Conservation (phyloP, 352 stramenopile genomes). For the Globisporangium nodosum region DNA sequence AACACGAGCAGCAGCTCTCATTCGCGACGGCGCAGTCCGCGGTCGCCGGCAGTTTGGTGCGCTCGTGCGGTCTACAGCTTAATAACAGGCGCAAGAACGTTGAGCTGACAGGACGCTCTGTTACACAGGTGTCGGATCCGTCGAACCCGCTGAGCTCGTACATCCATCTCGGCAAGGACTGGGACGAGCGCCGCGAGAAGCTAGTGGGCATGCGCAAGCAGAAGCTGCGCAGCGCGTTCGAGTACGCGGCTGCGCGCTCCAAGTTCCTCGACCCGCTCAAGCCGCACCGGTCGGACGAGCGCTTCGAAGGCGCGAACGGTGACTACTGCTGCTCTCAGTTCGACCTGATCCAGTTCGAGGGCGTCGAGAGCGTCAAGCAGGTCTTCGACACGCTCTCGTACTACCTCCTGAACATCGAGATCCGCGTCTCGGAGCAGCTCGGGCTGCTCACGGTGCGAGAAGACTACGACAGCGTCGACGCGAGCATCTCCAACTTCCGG, state of each 20-base stretch:
- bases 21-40: constrained; percentile 26
- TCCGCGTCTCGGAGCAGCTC: constrained; percentile 32
- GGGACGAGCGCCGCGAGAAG: constrained; percentile 3
- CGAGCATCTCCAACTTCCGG: constrained; percentile 21
- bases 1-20: constrained; percentile 24
- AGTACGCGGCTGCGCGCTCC: neutral
- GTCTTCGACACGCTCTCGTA: constrained; percentile 28
- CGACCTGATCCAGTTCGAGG: constrained; percentile 26
- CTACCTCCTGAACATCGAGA: constrained; percentile 38
- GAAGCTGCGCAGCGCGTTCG: constrained; percentile 3
- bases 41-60: constrained; percentile 22
- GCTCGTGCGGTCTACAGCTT: neutral
- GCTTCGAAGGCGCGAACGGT: constrained; percentile 17
- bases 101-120: neutral
- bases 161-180: constrained; percentile 36
- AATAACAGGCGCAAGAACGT: neutral
- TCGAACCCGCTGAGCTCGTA: constrained; percentile 25
- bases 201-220: neutral
- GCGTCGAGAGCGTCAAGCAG: constrained; percentile 18
- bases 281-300: constrained; percentile 22
- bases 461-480: constrained; percentile 19
- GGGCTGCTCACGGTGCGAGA: constrained; percentile 38
- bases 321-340: constrained; percentile 34
- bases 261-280: constrained; percentile 16
- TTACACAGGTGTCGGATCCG: neutral